These are phyloP conservation scores for Angophora floribunda DNA, from an alignment of 345 rosid genomes.

Conservation along the genomic window DNA sequence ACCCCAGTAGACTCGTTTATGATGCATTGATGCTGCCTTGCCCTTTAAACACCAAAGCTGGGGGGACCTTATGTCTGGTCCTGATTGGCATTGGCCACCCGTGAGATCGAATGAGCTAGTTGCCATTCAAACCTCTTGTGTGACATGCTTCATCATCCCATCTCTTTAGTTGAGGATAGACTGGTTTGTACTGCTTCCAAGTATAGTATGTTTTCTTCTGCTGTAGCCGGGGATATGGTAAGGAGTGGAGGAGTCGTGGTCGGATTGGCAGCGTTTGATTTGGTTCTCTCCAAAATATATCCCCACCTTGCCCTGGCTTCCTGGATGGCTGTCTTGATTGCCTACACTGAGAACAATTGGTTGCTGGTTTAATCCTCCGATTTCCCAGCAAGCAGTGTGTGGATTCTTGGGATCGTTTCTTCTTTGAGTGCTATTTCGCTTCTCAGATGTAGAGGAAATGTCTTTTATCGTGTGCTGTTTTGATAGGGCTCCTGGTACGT, in stretches of 20 bases:
- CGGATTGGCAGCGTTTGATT: background rate
- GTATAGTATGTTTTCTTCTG: background rate
- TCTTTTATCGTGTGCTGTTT: background rate
- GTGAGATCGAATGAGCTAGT: background rate
- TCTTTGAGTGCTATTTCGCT: background rate
- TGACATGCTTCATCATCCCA: background rate
- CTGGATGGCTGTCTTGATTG: background rate
- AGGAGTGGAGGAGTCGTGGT: background rate
- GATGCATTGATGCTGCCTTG: too few relatives aligned
- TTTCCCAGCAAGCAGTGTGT: background rate
- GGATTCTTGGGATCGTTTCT: background rate
- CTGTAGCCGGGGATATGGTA: background rate
- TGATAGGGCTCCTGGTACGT: background rate
- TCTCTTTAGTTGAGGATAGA: background rate
- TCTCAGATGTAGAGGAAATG: background rate
- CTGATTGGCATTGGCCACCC: background rate
- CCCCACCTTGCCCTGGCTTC: background rate
- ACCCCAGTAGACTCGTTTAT: too few relatives aligned
- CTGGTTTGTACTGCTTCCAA: background rate
- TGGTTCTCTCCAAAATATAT: background rate
- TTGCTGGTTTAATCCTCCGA: background rate
- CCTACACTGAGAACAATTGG: background rate
- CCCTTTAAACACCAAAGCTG: too few relatives aligned
- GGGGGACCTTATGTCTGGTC: too few relatives aligned
- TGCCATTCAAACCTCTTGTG: background rate